Evolutionary conservation across 2,329 filamentous ascomycete genomes (phyloP), one percentile per base, ranked within the genome.

Genomic region (Cladosporium colombiae): DNA sequence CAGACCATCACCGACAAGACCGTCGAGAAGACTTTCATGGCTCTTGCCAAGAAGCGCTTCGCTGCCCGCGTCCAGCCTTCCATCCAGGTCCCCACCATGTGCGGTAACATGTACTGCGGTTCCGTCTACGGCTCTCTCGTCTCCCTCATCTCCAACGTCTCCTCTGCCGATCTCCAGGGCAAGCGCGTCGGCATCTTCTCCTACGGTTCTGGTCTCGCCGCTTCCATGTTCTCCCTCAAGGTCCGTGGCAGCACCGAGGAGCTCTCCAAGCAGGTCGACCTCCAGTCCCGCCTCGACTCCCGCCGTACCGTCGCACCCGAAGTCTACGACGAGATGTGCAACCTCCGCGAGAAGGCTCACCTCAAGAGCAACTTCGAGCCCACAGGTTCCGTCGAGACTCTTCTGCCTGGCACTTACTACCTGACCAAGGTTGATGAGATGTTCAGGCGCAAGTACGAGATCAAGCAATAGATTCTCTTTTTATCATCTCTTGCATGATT

Each of bases 61-160:
- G 78, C 77, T 56, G 67, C 77, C 61, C 81, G 81, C 67, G 82
- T 84, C 49, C 80, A 83, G 76, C 82, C 82, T 29, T 75, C 78
- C 66, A 81, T 83, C 69, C 74, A 82, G 69, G 80, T 83, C 27
- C 82, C 82, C 10, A 84, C 82, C 69, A 79, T 80, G 78, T 84
- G 82, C 77, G 82, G 82, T 64, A 84, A 84, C 80, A 84, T 84
- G 82, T 84, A 84, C 80, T 82, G 79, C 68, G 82, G 80, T 33
- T 82, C 80, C 67, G 82, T 84, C 62, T 84, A 83, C 76, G 79
- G 77, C 66, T 82, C 81, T 69, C 77, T 84, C 66, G 78, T 78
- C 72, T 82, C 81, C 60, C 73, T 84, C 66, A 69, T 84, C 66
- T 71, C 77, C 74, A 83, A 83, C 71, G 72, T 83, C 50, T 73